Conservation (phyloP, 305 asterid genomes). For the Fraxinus greggii region DNA sequence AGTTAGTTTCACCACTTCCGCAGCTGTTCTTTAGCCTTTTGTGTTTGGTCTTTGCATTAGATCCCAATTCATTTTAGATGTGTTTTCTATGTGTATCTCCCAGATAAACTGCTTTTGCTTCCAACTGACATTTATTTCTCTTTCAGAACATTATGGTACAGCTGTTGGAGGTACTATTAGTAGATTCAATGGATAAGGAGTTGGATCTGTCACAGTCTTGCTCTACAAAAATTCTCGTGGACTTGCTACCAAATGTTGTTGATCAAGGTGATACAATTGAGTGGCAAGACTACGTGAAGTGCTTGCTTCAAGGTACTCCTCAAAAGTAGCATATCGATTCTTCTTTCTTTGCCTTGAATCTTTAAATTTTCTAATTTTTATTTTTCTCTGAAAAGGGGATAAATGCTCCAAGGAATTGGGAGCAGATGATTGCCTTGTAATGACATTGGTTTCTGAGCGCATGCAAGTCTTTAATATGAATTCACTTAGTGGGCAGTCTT, state of each 20-base stretch:
- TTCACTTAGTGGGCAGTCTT: constrained; percentile 41
- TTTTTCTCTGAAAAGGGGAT: constrained; percentile 49
- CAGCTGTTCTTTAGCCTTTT: not conserved
- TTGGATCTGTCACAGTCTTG: constrained; percentile 49
- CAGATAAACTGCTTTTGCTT: constrained; percentile 7
- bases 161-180: constrained; percentile 67
- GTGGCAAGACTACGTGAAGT: constrained; percentile 58
- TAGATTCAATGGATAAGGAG: constrained; percentile 69
- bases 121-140: constrained; percentile 30
- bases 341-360: constrained; percentile 16
- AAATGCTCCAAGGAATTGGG: constrained; percentile 72
- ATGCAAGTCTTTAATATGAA: constrained; percentile 50
- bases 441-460: constrained; percentile 61
- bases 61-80: constrained; percentile 4
- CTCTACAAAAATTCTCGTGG: constrained; percentile 40
- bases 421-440: constrained; percentile 57
- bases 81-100: constrained; percentile 15
- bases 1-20: not conserved
- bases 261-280: constrained; percentile 45
- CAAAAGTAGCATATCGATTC: constrained; percentile 10
- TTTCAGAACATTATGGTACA: constrained; percentile 64
- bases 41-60: not conserved
- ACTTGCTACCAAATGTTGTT: constrained; percentile 47
- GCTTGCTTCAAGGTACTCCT: constrained; percentile 79
- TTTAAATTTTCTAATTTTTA: constrained; percentile 8